Evolutionary conservation across 352 stramenopile species (phyloP), one percentile per base, ranked within the genome.

Genomic region (Phytophthora chlamydospora): DNA sequence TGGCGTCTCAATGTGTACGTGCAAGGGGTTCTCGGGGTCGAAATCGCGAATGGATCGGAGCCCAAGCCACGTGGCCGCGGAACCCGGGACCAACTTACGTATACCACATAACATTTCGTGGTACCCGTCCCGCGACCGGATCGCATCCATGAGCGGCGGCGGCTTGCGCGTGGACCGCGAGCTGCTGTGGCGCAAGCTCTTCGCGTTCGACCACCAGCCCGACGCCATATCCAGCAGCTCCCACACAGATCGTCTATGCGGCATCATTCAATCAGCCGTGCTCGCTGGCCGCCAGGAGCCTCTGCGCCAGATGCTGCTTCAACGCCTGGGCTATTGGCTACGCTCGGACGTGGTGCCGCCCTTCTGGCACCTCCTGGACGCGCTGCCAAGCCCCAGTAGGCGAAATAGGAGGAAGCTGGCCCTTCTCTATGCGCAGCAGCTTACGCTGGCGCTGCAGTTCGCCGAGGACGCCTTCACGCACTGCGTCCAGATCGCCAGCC

Each of bases 381-480:
- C 67, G 13, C 27, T 73, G 10, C 38, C 57, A 10, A 10, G 48
- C 52, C 24, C 45, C 19, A 38, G 43, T 1, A 73, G 55, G 55
- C 51, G 50, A 6, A 52, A 56, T 0, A 68, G 68, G 10, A 68
- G 73, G 36, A 69, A 68, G 35, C 44, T 87, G 40, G 75, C 74
- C 14, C 55, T 80, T 46, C 78, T 80, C 16, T 86, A 72, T 40
- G 72, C 68, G n/a, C 78, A 90, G 68, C 80, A 91, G 61, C 67
- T 91, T 8, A 84, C 68, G 41, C 62, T 91, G 38, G 83, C 80
- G 48, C 77, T 91, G 62, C 78, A 90, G 59, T 89, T 90, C 46
- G 83, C 80, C 2, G 75, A 85, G 51, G 83, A 91, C 45, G 83
- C 83, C 39, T 88, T 91, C 58, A 59, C 76, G 9, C 78, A 87